phyloP scores from a whole-genome alignment of 768 basidiomycete species.

The Auricularia heimuer region DNA sequence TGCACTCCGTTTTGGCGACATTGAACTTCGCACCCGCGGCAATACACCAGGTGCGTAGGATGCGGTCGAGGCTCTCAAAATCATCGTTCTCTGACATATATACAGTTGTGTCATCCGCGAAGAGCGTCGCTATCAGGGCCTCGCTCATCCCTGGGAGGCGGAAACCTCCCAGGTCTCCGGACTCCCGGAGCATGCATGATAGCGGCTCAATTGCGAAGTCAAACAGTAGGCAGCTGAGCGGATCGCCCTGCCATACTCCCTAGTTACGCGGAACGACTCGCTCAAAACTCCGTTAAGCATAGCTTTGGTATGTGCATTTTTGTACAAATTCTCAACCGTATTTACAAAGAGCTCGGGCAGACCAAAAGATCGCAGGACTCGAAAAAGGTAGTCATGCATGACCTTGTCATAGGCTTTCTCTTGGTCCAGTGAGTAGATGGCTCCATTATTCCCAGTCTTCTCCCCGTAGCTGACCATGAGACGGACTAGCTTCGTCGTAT shows the following conservation, averaged over 20 bases:
- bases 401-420: too few species aligned
- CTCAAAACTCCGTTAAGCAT: conserved; percentile 26
- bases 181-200: conserved; percentile 21
- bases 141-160: conserved; percentile 9
- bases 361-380: too few species aligned
- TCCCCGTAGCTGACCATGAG: too few species aligned
- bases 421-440: too few species aligned
- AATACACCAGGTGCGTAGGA: conserved; percentile 31
- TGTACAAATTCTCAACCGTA: conserved; percentile 22
- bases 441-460: too few species aligned
- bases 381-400: too few species aligned
- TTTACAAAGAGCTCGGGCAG: conserved; percentile 11
- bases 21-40: conserved; percentile 36
- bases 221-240: conserved; percentile 29
- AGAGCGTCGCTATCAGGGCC: conserved; percentile 14
- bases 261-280: conserved; percentile 14
- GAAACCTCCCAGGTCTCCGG: conserved; percentile 12
- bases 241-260: conserved; percentile 30
- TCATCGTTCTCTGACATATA: conserved; percentile 15
- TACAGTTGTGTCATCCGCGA: conserved; percentile 26
- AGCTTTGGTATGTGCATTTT: conserved; percentile 18
- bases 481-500: conserved; percentile 18
- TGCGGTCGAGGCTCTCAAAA: conserved; percentile 13
- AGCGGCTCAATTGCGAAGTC: conserved; percentile 16
- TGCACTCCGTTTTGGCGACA: conserved; percentile 27